Conservation (phyloP, 306 rosid genomes). For the Prunus padus region DNA sequence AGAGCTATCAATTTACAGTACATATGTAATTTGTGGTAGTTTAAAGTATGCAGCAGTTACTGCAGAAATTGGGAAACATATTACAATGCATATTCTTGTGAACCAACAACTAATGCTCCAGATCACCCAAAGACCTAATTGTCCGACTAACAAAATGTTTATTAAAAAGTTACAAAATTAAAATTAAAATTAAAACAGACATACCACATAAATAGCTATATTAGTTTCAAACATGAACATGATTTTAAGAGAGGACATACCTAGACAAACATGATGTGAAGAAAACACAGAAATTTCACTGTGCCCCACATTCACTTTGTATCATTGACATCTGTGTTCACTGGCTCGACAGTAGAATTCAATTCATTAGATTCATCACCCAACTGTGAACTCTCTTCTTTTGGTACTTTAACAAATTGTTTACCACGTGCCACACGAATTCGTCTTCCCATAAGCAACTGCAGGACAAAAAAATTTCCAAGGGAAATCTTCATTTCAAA, state of each 20-base stretch:
- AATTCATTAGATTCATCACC: constrained; percentile 44
- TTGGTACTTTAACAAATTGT: constrained; percentile 60
- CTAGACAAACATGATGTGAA: background rate
- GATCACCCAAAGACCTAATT: background rate
- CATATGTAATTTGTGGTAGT: background rate
- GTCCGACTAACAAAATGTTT: background rate
- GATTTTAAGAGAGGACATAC: constrained; percentile 22
- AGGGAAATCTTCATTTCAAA: constrained; percentile 13
- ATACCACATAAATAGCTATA: constrained; percentile 26
- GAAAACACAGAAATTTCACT: background rate
- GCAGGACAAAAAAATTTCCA: constrained; percentile 27
- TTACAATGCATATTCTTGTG: background rate
- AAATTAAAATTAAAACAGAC: constrained; percentile 9
- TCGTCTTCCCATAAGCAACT: constrained; percentile 78
- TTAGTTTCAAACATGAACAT: constrained; percentile 10
- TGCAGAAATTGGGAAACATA: background rate
- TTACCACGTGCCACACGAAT: constrained; percentile 63
- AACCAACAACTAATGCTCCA: background rate
- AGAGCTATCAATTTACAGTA: background rate
- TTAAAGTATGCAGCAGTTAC: background rate
- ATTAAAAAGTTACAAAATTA: constrained; percentile 9
- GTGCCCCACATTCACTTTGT: constrained; percentile 20
- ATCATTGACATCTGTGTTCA: constrained; percentile 31
- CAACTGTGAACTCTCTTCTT: constrained; percentile 32
- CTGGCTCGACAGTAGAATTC: constrained; percentile 37